phyloP scores from a whole-genome alignment of 2,329 filamentous ascomycete species.

The Periglandula ipomoeae region DNA sequence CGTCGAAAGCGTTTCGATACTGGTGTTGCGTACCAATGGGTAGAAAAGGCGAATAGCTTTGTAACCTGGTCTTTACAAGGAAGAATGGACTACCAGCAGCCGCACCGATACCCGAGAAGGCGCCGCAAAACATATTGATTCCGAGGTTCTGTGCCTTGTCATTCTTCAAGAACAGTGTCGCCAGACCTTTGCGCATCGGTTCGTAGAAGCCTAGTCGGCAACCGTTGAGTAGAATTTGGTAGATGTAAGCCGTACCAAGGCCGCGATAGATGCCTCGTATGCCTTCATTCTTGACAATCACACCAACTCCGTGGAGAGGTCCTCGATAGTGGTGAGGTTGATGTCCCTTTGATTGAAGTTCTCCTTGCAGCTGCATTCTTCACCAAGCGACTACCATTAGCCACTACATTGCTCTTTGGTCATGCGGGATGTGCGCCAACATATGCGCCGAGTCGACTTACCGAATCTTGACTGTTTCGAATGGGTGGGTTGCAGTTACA shows the following conservation, averaged over 20 bases:
- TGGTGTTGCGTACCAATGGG: slow-evolving; percentile 95
- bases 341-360: slow-evolving; percentile 78
- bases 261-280: slow-evolving; percentile 78
- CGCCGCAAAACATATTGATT: slow-evolving; percentile 90
- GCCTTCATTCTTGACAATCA: slow-evolving; percentile 88
- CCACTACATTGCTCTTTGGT: background rate
- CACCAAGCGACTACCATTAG: background rate
- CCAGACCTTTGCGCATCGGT: slow-evolving; percentile 68
- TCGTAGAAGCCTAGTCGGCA: slow-evolving; percentile 98
- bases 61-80: slow-evolving; percentile 90
- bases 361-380: slow-evolving; percentile 92
- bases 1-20: slow-evolving; percentile 80
- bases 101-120: slow-evolving; percentile 80
- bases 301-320: slow-evolving; percentile 80
- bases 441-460: slow-evolving; percentile 31
- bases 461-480: slow-evolving; percentile 99
- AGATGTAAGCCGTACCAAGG: slow-evolving; percentile 85
- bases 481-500: slow-evolving; percentile 94
- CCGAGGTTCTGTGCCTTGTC: slow-evolving; percentile 70
- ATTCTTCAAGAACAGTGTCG: slow-evolving; percentile 62
- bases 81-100: slow-evolving; percentile 95
- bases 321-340: slow-evolving; percentile 85
- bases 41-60: slow-evolving; percentile 85
- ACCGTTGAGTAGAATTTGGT: slow-evolving; percentile 93
- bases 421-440: background rate